These are phyloP conservation scores for Dendrothele bispora DNA, from an alignment of 768 basidiomycete genomes.

Conservation along the genomic window DNA sequence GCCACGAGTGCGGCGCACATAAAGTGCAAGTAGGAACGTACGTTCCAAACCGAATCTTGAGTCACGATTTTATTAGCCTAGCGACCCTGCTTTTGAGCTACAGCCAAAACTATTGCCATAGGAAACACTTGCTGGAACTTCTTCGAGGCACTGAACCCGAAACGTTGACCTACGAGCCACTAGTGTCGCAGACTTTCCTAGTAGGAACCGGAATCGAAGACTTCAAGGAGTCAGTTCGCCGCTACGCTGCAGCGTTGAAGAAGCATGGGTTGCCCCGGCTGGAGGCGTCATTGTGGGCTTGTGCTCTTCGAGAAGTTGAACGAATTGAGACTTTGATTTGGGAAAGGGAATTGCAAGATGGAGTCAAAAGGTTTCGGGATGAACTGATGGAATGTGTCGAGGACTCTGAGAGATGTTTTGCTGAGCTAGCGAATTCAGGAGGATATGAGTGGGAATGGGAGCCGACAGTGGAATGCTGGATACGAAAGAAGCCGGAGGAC, in stretches of 20 bases:
- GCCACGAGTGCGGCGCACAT: background rate
- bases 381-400: slow-evolving; percentile 47
- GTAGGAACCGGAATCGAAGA: background rate
- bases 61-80: background rate
- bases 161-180: slow-evolving; percentile 18
- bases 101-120: no score
- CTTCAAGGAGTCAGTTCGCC: slow-evolving; percentile 3
- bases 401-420: slow-evolving; percentile 52
- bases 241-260: slow-evolving; percentile 25
- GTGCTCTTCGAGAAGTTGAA: slow-evolving; percentile 49
- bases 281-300: slow-evolving; percentile 54
- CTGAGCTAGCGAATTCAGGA: slow-evolving; percentile 5
- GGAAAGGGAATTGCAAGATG: slow-evolving; percentile 19
- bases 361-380: slow-evolving; percentile 34
- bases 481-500: slow-evolving; percentile 23
- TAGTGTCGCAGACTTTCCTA: slow-evolving; percentile 11
- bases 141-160: slow-evolving; percentile 27
- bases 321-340: slow-evolving; percentile 20
- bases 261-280: slow-evolving; percentile 35
- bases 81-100: slow-evolving; percentile 1
- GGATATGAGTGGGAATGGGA: slow-evolving; percentile 48
- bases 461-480: slow-evolving; percentile 43
- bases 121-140: slow-evolving; percentile 17
- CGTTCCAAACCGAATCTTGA: background rate
- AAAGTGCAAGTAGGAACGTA: no score